These are phyloP conservation scores for Polyplosphaeria fusca DNA, from an alignment of 495 filamentous ascomycete genomes.

Conservation along the genomic window DNA sequence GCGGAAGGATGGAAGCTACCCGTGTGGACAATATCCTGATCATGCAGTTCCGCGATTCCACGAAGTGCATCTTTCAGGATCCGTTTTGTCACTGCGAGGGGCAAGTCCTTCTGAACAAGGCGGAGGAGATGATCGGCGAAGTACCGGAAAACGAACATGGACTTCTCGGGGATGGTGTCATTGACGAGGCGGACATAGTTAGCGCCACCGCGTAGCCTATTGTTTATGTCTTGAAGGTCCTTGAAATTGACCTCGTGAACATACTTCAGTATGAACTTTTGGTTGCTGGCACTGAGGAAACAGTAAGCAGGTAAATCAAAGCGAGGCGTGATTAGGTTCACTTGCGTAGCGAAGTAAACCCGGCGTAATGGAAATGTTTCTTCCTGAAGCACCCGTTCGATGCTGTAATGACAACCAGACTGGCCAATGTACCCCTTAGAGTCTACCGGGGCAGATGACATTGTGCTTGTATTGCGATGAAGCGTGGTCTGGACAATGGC, in stretches of 20 bases:
- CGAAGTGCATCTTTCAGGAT: slow-evolving; percentile 23
- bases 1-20: too few species aligned
- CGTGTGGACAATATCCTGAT: slow-evolving; percentile 23
- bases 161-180: slow-evolving; percentile 23
- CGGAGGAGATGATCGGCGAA: slow-evolving; percentile 18
- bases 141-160: slow-evolving; percentile 26
- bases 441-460: too few species aligned
- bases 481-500: too few species aligned
- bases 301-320: slow-evolving; percentile 1
- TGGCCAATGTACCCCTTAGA: too few species aligned
- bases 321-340: not conserved
- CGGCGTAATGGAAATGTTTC: slow-evolving; percentile 13
- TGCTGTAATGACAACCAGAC: slow-evolving; percentile 23
- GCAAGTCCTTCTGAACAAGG: slow-evolving; percentile 18
- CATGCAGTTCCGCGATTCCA: slow-evolving; percentile 19
- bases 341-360: slow-evolving; percentile 24
- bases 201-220: slow-evolving; percentile 14
- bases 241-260: slow-evolving; percentile 16
- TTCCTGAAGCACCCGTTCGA: slow-evolving; percentile 22
- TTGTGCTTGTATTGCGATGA: too few species aligned
- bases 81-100: slow-evolving; percentile 20
- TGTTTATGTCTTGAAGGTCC: slow-evolving; percentile 18
- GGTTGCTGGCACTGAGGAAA: slow-evolving; percentile 3
- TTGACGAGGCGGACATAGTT: slow-evolving; percentile 18
- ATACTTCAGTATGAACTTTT: slow-evolving; percentile 20